Evolutionary conservation across 257 asterid species (phyloP).

Genomic region (Jacaranda mimosifolia): DNA sequence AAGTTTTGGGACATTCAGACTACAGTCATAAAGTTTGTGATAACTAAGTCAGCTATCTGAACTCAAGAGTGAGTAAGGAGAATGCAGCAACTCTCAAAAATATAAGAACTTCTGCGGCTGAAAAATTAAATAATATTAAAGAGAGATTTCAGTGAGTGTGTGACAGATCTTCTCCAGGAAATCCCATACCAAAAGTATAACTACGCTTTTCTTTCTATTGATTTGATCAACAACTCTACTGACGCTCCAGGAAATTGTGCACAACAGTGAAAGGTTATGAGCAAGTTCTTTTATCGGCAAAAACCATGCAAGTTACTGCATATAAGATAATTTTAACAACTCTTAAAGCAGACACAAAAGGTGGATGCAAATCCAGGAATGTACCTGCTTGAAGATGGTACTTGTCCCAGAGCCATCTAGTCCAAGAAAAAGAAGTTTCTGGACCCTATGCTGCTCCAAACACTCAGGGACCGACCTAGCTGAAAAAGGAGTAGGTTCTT

Average conservation of each 20-base stretch:
- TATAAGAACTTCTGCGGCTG: conserved; percentile 4
- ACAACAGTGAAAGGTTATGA: not conserved
- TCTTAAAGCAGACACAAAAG: not conserved
- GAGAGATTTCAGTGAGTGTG: not conserved
- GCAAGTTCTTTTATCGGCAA: conserved; percentile 4
- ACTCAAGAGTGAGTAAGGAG: not conserved
- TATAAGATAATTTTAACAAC: not conserved
- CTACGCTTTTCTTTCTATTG: not conserved
- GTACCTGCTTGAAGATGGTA: conserved; percentile 83
- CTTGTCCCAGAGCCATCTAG: conserved; percentile 72
- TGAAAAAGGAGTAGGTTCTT: conserved; percentile 44
- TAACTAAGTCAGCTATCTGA: not conserved
- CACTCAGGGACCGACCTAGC: conserved; percentile 47
- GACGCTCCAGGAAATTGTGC: not conserved
- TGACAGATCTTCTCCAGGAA: no score
- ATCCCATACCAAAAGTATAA: not conserved
- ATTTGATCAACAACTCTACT: no score
- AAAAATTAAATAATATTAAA: not conserved
- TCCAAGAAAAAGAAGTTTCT: conserved; percentile 75
- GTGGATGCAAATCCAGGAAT: not conserved
- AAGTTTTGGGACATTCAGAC: not conserved
- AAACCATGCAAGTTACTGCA: not conserved
- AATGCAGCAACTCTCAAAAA: not conserved
- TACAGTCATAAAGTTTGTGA: not conserved
- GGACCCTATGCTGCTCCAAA: conserved; percentile 54